Percentiles rank a stretch among this genome's conserved stretches.
Conservation (phyloP, 305 asterid genomes). For the Fraxinus xanthoxyloides region DNA sequence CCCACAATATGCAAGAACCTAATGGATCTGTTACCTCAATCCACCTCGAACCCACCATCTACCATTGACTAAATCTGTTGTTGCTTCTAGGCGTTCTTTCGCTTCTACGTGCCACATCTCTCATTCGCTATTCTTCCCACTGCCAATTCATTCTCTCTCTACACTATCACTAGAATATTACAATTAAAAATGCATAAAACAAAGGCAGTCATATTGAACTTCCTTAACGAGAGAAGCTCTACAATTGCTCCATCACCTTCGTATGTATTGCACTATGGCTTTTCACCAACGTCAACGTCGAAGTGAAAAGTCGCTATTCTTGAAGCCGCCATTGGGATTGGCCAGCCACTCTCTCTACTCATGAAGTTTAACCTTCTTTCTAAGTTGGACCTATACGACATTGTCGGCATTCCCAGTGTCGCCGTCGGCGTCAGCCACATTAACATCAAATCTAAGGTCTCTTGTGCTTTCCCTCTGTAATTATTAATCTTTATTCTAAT, state of each 20-base stretch:
- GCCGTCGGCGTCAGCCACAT: not conserved
- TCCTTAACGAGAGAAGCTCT: not conserved
- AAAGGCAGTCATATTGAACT: not conserved
- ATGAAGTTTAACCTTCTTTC: not conserved
- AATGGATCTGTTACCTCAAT: no score
- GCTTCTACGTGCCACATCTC: no score
- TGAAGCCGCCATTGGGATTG: not conserved
- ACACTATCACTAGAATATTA: no score
- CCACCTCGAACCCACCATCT: no score
- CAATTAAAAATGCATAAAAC: no score
- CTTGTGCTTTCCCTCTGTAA: no score
- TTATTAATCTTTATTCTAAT: no score
- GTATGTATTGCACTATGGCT: not conserved
- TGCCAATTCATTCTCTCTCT: no score
- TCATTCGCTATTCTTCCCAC: no score
- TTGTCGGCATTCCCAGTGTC: not conserved
- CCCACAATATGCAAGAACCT: no score
- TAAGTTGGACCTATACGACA: not conserved
- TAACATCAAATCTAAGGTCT: not conserved
- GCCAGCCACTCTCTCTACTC: not conserved
- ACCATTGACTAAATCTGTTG: no score
- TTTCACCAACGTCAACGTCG: not conserved
- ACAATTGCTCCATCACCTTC: not conserved
- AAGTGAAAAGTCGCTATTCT: not conserved
- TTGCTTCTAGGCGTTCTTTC: no score